Evolutionary conservation across 148 eudicot species (phyloP), one percentile per base, ranked within the genome.

Genomic region (Bassia scoparia): DNA sequence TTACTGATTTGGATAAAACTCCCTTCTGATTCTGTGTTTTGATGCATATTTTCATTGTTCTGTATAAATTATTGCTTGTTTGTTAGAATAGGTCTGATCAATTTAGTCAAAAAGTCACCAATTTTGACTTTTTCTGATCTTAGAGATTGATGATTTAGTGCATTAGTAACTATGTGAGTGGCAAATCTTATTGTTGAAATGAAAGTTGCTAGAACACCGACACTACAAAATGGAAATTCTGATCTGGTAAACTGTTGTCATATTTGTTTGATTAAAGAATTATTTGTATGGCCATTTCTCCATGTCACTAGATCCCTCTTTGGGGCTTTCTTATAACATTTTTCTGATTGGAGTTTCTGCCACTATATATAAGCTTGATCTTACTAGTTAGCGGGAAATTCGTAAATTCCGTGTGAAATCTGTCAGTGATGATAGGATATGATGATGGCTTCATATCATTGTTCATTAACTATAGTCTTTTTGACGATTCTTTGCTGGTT

Each of bases 91-190:
- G 52, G 67, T 41, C 20, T 78, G 34, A 53, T 60, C 46, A 70
- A 66, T 15, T 62, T 71, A 29, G 73, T 70, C 69, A 75, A 74
- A 27, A 3, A 50, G 72, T 67, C 37, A 54, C 29, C 67, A 69
- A 54, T 26, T 70, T 80, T 67, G 79, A 65, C 75, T 27, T 37
- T 54, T 71, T 66, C 68, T 80, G 68, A 56, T 70, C 54, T 48
- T 60, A 9, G 13, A 15, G 20, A 43, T 26, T 30, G 70, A 35
- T 79, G 62, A 69, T 69, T 53, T 34, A 54, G 71, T 52, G 23
- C 12, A 55, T n/a, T 55, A 48, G 31, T 55, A 37, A 71, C 8
- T 55, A 46, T 68, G 18, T 73, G 34, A 49, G 34, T 62, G 72
- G 61, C 62, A 34, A n/a, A 72, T 78, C 41, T 52, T 43, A 34